Evolutionary conservation across 2,329 filamentous ascomycete species (phyloP), one percentile per base, ranked within the genome.

Genomic region (Talaromyces islandicus): DNA sequence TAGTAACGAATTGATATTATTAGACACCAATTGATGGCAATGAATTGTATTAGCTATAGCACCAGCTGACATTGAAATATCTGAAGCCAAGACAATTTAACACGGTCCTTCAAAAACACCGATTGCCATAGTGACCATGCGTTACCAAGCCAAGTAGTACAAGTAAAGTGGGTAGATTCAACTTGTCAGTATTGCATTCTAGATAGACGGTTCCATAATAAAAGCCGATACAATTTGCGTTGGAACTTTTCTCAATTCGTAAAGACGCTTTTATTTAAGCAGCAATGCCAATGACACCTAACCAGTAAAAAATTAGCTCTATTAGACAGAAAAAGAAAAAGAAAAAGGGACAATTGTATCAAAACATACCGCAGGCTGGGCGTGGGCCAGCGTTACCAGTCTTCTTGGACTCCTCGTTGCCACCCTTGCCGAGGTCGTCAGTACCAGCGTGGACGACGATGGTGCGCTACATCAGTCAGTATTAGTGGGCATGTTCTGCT

Each of bases 401-500:
- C 88, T 95, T 97, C 84, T 95, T 91, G 73, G 91, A 96, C 83
- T 97, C 92, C 81, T 93, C 91, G 81, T 90, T 88, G 69, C 81
- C 90, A 72, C 92, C 92, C 84, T 90, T 90, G 79, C 94, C 94
- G 66, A 99, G 91, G 75, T 99, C 94, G 75, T 99, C 94, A 68
- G 93, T 97, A 76, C 94, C 94, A 69, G 83, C 88, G 83, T 99
- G 94, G 72, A 95, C 86, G 71, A 99, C 94, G 64, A 99, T 85
- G 68, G 94, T 97, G 75, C 94, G 92, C 90, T 94, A 30, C 14
- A 48, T 61, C n/a, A 51, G 56, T 5, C 43, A 46, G 43, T 46
- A 24, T 46, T 12, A 46, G 43, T 5, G 14, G 4, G 11, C 41
- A 46, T n/a, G 14, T 11, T 19, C 19, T 17, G 25, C 24, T 56